Conservation (phyloP, 805 yeast genomes). For the Jamesozyma rosinii region DNA sequence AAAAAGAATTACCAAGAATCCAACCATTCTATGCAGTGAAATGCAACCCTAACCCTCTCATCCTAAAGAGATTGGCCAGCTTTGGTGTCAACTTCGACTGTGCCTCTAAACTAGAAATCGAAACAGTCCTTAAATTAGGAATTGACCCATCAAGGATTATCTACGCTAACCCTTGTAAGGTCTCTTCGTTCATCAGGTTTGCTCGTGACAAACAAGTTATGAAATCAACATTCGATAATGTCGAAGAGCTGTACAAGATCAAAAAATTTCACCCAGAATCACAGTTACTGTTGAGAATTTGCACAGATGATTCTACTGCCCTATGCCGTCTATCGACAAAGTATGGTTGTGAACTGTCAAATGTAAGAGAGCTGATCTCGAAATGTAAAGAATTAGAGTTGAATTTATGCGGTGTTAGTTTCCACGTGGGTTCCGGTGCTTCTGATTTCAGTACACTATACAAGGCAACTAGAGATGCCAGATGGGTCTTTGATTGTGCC, state of each 20-base stretch:
- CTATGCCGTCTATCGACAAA: slow-evolving; percentile 80
- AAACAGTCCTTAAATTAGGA: slow-evolving; percentile 51
- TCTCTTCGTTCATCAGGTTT: slow-evolving; percentile 68
- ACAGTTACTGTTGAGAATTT: slow-evolving; percentile 64
- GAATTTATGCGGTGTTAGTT: slow-evolving; percentile 75
- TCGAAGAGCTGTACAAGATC: slow-evolving; percentile 73
- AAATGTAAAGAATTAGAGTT: slow-evolving; percentile 54
- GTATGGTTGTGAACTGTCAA: slow-evolving; percentile 67
- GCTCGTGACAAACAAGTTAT: slow-evolving; percentile 50
- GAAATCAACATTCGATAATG: slow-evolving; percentile 83
- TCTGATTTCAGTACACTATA: slow-evolving; percentile 56
- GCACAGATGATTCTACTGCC: slow-evolving; percentile 83
- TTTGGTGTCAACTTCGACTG: slow-evolving; percentile 83
- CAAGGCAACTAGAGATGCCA: slow-evolving; percentile 66
- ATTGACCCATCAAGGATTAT: slow-evolving; percentile 59
- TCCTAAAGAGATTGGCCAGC: slow-evolving; percentile 47
- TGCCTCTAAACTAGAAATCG: slow-evolving; percentile 82
- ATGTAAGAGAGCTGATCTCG: slow-evolving; percentile 47
- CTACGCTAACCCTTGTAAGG: slow-evolving; percentile 91
- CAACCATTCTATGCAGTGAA: slow-evolving; percentile 91
- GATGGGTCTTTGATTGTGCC: slow-evolving; percentile 56
- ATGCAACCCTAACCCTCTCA: slow-evolving; percentile 68
- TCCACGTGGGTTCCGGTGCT: slow-evolving; percentile 95
- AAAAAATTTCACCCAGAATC: slow-evolving; percentile 59
- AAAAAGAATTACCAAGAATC: slow-evolving; percentile 53